Base-by-base conservation (phyloP, 2,329 filamentous ascomycete species). In the Coniochaeta sp. region DNA sequence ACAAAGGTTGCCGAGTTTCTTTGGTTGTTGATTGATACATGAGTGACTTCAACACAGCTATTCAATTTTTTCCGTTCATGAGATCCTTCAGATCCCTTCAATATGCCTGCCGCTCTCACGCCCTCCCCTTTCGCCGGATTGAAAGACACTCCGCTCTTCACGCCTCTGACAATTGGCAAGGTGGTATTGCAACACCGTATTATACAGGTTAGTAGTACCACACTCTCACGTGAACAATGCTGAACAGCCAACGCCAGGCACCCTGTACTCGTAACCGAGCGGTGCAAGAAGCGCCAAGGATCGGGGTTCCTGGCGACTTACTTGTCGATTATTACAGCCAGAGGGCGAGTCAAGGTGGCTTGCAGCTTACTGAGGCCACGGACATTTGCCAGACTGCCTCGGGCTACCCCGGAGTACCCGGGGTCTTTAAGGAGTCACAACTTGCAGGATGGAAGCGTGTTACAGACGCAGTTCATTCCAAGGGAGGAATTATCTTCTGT, bases 401-500 rank as follows among this genome's bases (percentile, higher is more conserved):
- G 7, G 73, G 71, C 0, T 68, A 71, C n/a, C 62, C 72, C 30
- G 79, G 82, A 54, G 77, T 79, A 0, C 84, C 86, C 0, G 84
- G 83, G 1, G 81, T 89, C 64, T 86, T 77, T 65, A 79, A 70
- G 32, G 70, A 77, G 1, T 76, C 74, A 24, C 84, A 87, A 64
- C 75, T 83, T 52, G 75, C 76, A 1, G 81, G 76, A 0, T 89
- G 86, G 86, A 81, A 78, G n/a, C 74, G 77, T 61, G 73, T 88
- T 26, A 84, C 82, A 0, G 78, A 82, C 52, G 81, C 79, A 1
- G 84, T 89, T 0, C 86, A 89, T 70, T 75, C 75, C 22, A 83
- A 85, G 64, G 82, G 82, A 32, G 78, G 76, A 42, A 81, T 77
- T 66, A 83, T 87, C 60, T 87, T 80, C 70, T 69, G 79, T 16